phyloP scores from a whole-genome alignment of 2,329 filamentous ascomycete genomes.

The Aspergillus pseudoviridinutans region DNA sequence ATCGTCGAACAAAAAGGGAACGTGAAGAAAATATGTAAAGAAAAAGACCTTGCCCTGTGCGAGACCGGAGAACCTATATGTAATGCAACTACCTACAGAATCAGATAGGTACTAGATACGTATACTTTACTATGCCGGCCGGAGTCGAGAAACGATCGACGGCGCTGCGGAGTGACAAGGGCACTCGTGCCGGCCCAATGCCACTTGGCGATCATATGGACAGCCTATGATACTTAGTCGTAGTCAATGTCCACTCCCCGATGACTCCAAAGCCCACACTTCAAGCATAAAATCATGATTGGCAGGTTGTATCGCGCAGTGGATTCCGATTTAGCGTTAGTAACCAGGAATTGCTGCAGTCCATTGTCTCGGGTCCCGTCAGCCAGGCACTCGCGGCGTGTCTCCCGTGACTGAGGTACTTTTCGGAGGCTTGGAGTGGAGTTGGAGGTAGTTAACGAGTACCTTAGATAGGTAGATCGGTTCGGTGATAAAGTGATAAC shows the following conservation, averaged over 20 bases:
- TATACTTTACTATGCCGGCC: neutral
- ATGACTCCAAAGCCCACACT: neutral
- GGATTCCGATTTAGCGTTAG: conserved; percentile 14
- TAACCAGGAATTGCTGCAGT: conserved; percentile 8
- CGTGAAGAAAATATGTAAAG: conserved; percentile 6
- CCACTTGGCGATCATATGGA: neutral
- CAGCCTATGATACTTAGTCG: neutral
- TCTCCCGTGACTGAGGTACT: neutral
- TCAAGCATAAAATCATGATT: neutral
- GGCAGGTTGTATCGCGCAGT: neutral
- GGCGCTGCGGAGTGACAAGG: neutral
- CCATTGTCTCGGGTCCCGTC: conserved; percentile 25
- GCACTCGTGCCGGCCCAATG: neutral
- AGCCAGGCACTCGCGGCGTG: conserved; percentile 3
- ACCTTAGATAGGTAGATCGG: neutral
- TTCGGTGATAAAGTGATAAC: neutral
- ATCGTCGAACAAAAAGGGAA: neutral
- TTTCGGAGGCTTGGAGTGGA: conserved; percentile 7
- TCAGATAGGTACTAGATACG: neutral
- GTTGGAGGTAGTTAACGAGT: neutral
- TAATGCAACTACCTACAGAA: neutral
- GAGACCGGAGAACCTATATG: neutral
- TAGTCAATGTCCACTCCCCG: neutral
- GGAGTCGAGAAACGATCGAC: neutral
- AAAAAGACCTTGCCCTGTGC: neutral